phyloP scores from a whole-genome alignment of 352 stramenopile species.

The Phytopythium vexans region DNA sequence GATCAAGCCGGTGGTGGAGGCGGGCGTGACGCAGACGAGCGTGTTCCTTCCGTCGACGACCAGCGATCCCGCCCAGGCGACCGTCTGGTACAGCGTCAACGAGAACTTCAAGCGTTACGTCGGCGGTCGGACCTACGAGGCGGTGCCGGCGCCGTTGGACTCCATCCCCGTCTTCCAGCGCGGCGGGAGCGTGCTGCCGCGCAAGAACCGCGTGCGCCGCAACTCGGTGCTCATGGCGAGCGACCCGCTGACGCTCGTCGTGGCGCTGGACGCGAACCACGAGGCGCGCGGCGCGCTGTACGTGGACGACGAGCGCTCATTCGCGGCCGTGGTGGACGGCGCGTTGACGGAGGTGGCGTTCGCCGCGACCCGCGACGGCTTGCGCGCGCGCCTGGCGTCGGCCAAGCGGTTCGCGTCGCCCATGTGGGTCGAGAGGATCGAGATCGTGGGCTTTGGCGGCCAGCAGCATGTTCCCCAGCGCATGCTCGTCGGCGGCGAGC shows the following conservation, averaged over 20 bases:
- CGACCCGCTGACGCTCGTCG: slow-evolving; percentile 96
- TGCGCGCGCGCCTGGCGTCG: slow-evolving; percentile 25
- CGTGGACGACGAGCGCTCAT: slow-evolving; percentile 96
- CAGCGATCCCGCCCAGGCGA: slow-evolving; percentile 11
- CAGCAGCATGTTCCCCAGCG: slow-evolving; percentile 38
- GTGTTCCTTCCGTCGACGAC: slow-evolving; percentile 87
- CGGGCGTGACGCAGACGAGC: slow-evolving; percentile 70
- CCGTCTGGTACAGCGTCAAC: slow-evolving; percentile 92
- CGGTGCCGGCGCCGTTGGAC: slow-evolving; percentile 86
- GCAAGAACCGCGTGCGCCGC: slow-evolving; percentile 95
- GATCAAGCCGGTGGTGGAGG: slow-evolving; percentile 93
- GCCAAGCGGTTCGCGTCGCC: slow-evolving; percentile 43
- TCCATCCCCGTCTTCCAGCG: slow-evolving; percentile 97
- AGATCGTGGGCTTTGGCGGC: slow-evolving; percentile 66
- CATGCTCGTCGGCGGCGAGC: slow-evolving; percentile 37
- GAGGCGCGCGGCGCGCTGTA: slow-evolving; percentile 91
- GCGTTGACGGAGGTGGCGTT: slow-evolving; percentile 53
- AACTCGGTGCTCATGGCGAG: slow-evolving; percentile 93
- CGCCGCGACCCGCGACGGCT: slow-evolving; percentile 28
- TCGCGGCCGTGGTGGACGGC: slow-evolving; percentile 50
- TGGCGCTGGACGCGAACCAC: slow-evolving; percentile 87
- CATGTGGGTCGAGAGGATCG: slow-evolving; percentile 81
- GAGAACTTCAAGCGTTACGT: slow-evolving; percentile 55
- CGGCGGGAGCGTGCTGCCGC: slow-evolving; percentile 93
- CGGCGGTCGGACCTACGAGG: slow-evolving; percentile 53